Evolutionary conservation across 2,329 filamentous ascomycete species (phyloP).

Genomic region (Fusarium gaditjirri): DNA sequence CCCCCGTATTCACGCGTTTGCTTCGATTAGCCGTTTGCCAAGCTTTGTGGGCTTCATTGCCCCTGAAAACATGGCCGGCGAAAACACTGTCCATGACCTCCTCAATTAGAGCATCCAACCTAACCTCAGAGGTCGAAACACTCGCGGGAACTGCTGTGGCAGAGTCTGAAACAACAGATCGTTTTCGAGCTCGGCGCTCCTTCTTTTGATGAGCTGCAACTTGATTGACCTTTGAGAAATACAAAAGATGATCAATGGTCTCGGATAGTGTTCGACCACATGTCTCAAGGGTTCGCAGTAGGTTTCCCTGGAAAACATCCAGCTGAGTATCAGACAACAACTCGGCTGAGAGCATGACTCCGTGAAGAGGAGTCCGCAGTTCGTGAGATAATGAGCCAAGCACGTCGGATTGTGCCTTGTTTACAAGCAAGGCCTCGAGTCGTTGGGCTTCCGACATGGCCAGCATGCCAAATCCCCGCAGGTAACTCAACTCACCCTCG

Average conservation of each 20-base stretch:
- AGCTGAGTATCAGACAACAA: conserved; percentile 63
- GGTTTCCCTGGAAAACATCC: conserved; percentile 57
- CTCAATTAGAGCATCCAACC: conserved; percentile 32
- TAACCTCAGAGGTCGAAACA: conserved; percentile 8
- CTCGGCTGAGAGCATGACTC: conserved; percentile 65
- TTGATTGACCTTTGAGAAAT: conserved; percentile 65
- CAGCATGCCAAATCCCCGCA: conserved; percentile 62
- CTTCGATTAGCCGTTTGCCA: conserved; percentile 17
- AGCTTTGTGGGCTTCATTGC: conserved; percentile 24
- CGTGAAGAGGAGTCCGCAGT: conserved; percentile 69
- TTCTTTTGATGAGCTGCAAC: conserved; percentile 34
- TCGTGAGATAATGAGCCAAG: conserved; percentile 71
- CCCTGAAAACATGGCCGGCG: conserved; percentile 32
- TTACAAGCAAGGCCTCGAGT: conserved; percentile 51
- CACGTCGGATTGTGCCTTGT: conserved; percentile 66
- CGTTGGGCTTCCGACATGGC: conserved; percentile 67
- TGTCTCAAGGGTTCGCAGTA: conserved; percentile 61
- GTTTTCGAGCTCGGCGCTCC: conserved; percentile 16
- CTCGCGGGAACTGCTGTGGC: neutral
- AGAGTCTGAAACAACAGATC: conserved; percentile 10
- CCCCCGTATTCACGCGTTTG: neutral
- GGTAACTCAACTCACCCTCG: conserved; percentile 61
- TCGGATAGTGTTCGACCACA: conserved; percentile 63
- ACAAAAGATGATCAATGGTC: conserved; percentile 63
- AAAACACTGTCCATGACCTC: conserved; percentile 41